These are phyloP conservation scores for Colletotrichum sansevieriae DNA, from an alignment of 2,329 filamentous ascomycete genomes.

Conservation along the genomic window DNA sequence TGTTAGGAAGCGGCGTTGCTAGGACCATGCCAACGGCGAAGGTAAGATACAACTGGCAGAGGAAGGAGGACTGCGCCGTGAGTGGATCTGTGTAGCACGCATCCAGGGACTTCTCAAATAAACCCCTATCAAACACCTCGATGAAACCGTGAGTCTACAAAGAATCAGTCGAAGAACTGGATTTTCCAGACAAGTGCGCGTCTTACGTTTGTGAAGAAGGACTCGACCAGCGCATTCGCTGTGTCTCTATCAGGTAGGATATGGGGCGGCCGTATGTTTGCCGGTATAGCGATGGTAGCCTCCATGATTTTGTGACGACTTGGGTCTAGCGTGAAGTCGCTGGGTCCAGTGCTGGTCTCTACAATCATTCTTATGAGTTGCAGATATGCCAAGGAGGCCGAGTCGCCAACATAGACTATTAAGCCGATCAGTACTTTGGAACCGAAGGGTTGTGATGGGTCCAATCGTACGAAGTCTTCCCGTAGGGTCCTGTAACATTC, in stretches of 20 bases:
- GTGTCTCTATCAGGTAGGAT: slow-evolving; percentile 68
- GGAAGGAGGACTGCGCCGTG: slow-evolving; percentile 60
- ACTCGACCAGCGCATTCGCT: slow-evolving; percentile 66
- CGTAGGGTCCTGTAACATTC: slow-evolving; percentile 71
- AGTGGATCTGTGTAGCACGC: slow-evolving; percentile 68
- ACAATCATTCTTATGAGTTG: slow-evolving; percentile 73
- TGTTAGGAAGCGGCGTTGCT: slow-evolving; percentile 64
- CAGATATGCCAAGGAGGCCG: slow-evolving; percentile 71
- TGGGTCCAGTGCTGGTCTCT: slow-evolving; percentile 65
- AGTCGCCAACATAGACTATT: slow-evolving; percentile 72
- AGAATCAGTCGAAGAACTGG: slow-evolving; percentile 9
- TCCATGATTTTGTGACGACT: slow-evolving; percentile 69
- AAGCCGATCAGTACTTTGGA: slow-evolving; percentile 4
- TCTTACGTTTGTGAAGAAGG: slow-evolving; percentile 71
- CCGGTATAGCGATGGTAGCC: slow-evolving; percentile 61
- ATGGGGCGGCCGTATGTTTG: slow-evolving; percentile 60
- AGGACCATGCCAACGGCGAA: slow-evolving; percentile 74
- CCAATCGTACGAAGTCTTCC: slow-evolving; percentile 64
- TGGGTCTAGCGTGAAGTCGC: slow-evolving; percentile 69
- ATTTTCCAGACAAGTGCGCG: slow-evolving; percentile 40
- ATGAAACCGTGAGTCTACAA: slow-evolving; percentile 70
- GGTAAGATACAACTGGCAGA: slow-evolving; percentile 72
- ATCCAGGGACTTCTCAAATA: slow-evolving; percentile 63
- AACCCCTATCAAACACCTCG: slow-evolving; percentile 67
- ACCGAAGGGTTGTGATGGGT: background rate